Base-by-base conservation (phyloP, 2,329 filamentous ascomycete genomes). In the Clonostachys rhizophaga region DNA sequence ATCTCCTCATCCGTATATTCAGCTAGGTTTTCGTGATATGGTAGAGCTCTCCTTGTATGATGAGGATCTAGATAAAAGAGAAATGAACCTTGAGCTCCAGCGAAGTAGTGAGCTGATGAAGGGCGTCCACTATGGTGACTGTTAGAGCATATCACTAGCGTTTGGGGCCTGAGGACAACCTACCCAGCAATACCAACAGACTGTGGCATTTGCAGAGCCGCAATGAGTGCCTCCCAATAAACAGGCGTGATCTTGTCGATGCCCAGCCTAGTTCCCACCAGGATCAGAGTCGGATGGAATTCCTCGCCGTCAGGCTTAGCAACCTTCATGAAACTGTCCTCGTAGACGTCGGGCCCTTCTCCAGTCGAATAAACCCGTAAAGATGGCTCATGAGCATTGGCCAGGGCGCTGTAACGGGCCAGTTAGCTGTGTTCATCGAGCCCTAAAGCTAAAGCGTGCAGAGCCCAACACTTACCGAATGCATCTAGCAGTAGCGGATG, bases 41-140 rank as follows among this genome's bases (percentile, higher is more conserved):
- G 66, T 3, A 96, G 72, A 4, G 86, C 81, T 10, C 86, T 79
- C 42, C 91, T 83, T 2, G 92, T 95, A 55, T 84, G 83, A 61
- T 99, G 94, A 3, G 94, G 94, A 57, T 99, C 94, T 14, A 99
- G 82, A 65, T 97, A 99, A 69, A 96, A 97, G 56, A 97, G 84
- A 57, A 84, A 78, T 46, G 86, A 83, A 33, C 86, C 90, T 47
- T 80, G 79, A 1, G 77, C 71, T 6, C 79, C 79, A 39, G 82
- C 66, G 52, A 83, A 83, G 54, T 83, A 83, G 55, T 81, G 78
- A 6, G 90, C 95, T 41, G 91, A 92, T 3, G 91, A 92, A 13
- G 94, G 94, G 16, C 94, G 89, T 49, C 94, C 94, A 44, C 92
- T 95, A 44, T 44, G 37, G 39, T 46, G 10, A 42, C 20, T 17